Percentiles rank a stretch among this genome's conserved stretches.
phyloP scores from a whole-genome alignment of 495 filamentous ascomycete species.

The Haplographium delicatum region DNA sequence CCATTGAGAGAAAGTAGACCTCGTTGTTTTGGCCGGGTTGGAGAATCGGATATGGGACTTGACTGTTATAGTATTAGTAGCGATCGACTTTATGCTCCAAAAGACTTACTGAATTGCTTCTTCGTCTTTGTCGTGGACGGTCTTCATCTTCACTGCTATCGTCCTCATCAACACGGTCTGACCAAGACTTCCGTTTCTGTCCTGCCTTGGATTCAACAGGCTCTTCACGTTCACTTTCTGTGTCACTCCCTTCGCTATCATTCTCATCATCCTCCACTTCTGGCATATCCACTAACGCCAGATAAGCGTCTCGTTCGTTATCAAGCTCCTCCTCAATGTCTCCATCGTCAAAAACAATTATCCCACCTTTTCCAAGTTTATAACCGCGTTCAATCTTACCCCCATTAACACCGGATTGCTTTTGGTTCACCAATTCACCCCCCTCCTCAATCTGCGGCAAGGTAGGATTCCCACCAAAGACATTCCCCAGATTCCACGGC shows the following conservation, averaged over 20 bases:
- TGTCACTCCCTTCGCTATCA: slow-evolving; percentile 36
- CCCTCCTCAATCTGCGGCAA: slow-evolving; percentile 32
- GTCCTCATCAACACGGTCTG: slow-evolving; percentile 64
- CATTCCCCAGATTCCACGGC: slow-evolving; percentile 92
- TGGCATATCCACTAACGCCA: slow-evolving; percentile 80
- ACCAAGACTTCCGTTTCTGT: slow-evolving; percentile 82
- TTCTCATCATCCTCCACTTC: slow-evolving; percentile 70
- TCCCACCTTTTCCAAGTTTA: slow-evolving; percentile 71
- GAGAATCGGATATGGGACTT: slow-evolving; percentile 44
- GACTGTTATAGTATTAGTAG: slow-evolving; percentile 46
- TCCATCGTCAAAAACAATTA: slow-evolving; percentile 91
- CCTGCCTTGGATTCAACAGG: slow-evolving; percentile 28
- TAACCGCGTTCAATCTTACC: slow-evolving; percentile 69
- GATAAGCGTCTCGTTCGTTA: slow-evolving; percentile 73
- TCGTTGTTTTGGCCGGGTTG: slow-evolving; percentile 42
- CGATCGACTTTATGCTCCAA: neutral
- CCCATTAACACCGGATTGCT: slow-evolving; percentile 44
- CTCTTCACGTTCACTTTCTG: slow-evolving; percentile 30
- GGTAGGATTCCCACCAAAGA: slow-evolving; percentile 69
- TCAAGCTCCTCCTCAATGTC: slow-evolving; percentile 87
- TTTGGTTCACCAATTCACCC: slow-evolving; percentile 43
- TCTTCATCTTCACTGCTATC: slow-evolving; percentile 49
- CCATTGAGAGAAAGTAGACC: slow-evolving; percentile 44
- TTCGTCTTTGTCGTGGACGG: slow-evolving; percentile 68
- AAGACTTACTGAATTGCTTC: slow-evolving; percentile 76